Percentiles rank a stretch among this genome's conserved stretches.
These are phyloP conservation scores for Gamarada debralockiae DNA, from an alignment of 495 filamentous ascomycete genomes.

Conservation along the genomic window DNA sequence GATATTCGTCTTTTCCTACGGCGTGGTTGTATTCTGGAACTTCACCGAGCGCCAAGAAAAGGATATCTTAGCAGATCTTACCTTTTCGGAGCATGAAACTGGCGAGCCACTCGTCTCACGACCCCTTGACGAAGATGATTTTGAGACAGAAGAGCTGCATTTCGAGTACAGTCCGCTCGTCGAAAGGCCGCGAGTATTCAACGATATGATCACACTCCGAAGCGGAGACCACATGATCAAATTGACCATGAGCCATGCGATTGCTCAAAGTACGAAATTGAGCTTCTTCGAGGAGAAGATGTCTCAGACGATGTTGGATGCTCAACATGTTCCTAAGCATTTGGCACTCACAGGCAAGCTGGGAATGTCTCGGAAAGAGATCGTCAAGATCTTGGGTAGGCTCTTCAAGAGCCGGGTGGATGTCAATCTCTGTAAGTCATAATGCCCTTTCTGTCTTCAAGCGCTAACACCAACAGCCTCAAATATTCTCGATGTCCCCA, in stretches of 20 bases:
- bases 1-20: conserved; percentile 98
- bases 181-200: conserved; percentile 84
- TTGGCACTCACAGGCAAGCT: conserved; percentile 86
- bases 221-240: conserved; percentile 97
- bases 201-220: conserved; percentile 97
- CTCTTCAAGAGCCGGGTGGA: conserved; percentile 94
- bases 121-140: conserved; percentile 61
- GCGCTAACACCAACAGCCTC: conserved; percentile 54
- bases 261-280: conserved; percentile 95
- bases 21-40: conserved; percentile 98
- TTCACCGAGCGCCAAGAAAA: conserved; percentile 95
- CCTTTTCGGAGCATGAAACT: conserved; percentile 65
- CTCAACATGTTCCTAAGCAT: conserved; percentile 84
- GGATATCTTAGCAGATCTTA: conserved; percentile 91
- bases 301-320: conserved; percentile 88
- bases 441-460: not conserved
- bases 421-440: conserved; percentile 86
- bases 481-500: conserved; percentile 95
- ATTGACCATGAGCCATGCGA: conserved; percentile 92
- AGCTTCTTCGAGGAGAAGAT: conserved; percentile 97
- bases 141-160: conserved; percentile 98
- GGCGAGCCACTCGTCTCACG: conserved; percentile 30
- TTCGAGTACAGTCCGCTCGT: conserved; percentile 91
- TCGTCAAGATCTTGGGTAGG: conserved; percentile 84
- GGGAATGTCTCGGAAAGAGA: conserved; percentile 88